phyloP scores from a whole-genome alignment of 2,329 filamentous ascomycete genomes.

The Furcasterigmium sp. region DNA sequence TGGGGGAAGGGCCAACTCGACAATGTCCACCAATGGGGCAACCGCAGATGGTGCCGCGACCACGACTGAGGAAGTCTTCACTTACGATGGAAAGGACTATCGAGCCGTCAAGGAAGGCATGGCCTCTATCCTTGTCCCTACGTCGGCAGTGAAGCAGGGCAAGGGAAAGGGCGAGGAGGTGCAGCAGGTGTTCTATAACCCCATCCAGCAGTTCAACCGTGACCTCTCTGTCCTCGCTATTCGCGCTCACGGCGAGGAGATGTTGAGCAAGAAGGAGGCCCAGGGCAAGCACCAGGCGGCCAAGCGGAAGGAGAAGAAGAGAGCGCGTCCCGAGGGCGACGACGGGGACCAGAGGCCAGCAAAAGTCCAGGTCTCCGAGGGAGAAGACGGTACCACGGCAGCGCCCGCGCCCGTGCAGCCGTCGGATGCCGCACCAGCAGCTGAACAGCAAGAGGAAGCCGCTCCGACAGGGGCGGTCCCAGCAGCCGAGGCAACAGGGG shows the following conservation, averaged over 20 bases:
- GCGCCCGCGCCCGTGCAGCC: slow-evolving; percentile 5
- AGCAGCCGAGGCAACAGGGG: slow-evolving; percentile 6
- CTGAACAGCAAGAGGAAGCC: slow-evolving; percentile 8
- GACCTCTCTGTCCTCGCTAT: slow-evolving; percentile 92
- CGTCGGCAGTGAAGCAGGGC: slow-evolving; percentile 30
- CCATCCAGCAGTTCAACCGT: slow-evolving; percentile 97
- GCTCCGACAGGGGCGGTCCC: slow-evolving; percentile 2
- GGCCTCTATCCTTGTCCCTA: slow-evolving; percentile 51
- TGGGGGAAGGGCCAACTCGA: not conserved
- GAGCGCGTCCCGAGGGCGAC: slow-evolving; percentile 40
- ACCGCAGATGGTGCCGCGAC: not conserved
- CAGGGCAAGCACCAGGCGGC: slow-evolving; percentile 31
- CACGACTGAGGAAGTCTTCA: slow-evolving; percentile 13
- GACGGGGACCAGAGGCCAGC: slow-evolving; percentile 31
- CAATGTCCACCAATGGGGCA: not conserved
- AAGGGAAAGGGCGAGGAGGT: slow-evolving; percentile 52
- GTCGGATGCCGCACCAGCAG: slow-evolving; percentile 8
- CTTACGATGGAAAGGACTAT: slow-evolving; percentile 42
- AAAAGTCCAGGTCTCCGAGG: slow-evolving; percentile 21
- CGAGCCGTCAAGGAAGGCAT: slow-evolving; percentile 49
- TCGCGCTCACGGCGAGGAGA: slow-evolving; percentile 75
- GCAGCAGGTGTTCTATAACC: slow-evolving; percentile 94
- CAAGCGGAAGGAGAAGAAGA: slow-evolving; percentile 25
- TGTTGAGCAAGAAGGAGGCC: slow-evolving; percentile 52
- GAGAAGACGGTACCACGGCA: slow-evolving; percentile 7